Percentiles rank a stretch among this genome's conserved stretches.
These are phyloP conservation scores for Eucalyptus pauciflora DNA, from an alignment of 345 rosid genomes.

Conservation along the genomic window DNA sequence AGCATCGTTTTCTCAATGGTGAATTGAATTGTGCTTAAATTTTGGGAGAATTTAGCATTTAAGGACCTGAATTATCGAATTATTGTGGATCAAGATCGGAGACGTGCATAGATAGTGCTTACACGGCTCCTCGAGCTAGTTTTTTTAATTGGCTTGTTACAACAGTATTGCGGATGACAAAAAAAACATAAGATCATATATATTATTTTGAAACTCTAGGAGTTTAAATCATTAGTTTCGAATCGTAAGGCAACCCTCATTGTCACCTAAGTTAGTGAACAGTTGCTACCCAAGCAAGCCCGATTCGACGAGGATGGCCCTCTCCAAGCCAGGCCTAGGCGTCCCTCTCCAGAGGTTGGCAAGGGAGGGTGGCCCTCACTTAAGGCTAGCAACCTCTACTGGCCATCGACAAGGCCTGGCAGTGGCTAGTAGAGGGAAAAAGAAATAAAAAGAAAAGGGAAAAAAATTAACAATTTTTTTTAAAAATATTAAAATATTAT, in stretches of 20 bases:
- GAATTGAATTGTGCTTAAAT: background rate
- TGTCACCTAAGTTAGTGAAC: too few species aligned
- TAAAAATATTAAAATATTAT: too few species aligned
- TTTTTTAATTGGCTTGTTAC: background rate
- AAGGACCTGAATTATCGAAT: background rate
- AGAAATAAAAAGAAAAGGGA: too few species aligned
- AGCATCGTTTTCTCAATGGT: background rate
- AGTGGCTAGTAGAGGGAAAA: too few species aligned
- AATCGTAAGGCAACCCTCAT: rapidly evolving
- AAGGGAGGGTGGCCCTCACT: too few species aligned
- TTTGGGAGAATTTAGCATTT: background rate
- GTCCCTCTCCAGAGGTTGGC: too few species aligned
- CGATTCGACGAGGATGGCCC: too few species aligned
- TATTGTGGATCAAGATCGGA: background rate
- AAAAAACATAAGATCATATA: background rate
- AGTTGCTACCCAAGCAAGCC: too few species aligned
- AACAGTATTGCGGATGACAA: background rate
- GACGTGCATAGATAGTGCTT: background rate
- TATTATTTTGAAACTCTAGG: background rate
- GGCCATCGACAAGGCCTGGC: rapidly evolving
- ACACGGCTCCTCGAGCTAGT: background rate
- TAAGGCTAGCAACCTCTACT: rapidly evolving
- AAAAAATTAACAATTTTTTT: too few species aligned
- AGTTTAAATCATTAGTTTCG: background rate
- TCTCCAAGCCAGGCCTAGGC: too few species aligned